phyloP scores from a whole-genome alignment of 306 rosid genomes.

The Rosa lucieae region DNA sequence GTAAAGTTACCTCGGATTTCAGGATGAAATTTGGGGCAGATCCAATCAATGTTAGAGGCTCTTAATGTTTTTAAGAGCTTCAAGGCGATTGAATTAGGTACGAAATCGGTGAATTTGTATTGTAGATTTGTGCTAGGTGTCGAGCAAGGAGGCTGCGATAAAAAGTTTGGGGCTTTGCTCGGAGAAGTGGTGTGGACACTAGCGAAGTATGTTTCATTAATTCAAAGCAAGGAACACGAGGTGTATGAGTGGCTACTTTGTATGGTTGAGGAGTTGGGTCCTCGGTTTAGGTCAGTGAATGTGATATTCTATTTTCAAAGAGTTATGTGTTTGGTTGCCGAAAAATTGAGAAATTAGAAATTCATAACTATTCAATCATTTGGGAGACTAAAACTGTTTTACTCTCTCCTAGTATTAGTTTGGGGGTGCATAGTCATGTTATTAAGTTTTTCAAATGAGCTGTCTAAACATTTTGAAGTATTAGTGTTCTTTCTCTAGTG shows the following conservation, averaged over 20 bases:
- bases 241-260: slow-evolving; percentile 47
- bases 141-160: slow-evolving; percentile 40
- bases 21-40: no score
- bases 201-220: slow-evolving; percentile 49
- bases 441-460: neutral
- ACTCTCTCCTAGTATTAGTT: no score
- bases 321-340: neutral
- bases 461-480: neutral
- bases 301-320: neutral
- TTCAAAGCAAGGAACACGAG: slow-evolving; percentile 36
- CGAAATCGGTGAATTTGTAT: slow-evolving; percentile 21
- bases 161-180: slow-evolving; percentile 41
- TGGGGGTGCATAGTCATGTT: neutral
- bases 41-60: slow-evolving; percentile 15
- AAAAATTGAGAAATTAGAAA: no score
- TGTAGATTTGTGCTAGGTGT: slow-evolving; percentile 45
- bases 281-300: slow-evolving; percentile 62
- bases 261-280: slow-evolving; percentile 68
- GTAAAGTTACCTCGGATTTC: no score
- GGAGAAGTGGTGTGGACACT: slow-evolving; percentile 52
- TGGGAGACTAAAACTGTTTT: no score
- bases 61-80: slow-evolving; percentile 53
- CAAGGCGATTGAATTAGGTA: slow-evolving; percentile 9
- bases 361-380: no score
- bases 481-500: neutral